Conservation (phyloP, 345 rosid species). For the Citropsis articulata region DNA sequence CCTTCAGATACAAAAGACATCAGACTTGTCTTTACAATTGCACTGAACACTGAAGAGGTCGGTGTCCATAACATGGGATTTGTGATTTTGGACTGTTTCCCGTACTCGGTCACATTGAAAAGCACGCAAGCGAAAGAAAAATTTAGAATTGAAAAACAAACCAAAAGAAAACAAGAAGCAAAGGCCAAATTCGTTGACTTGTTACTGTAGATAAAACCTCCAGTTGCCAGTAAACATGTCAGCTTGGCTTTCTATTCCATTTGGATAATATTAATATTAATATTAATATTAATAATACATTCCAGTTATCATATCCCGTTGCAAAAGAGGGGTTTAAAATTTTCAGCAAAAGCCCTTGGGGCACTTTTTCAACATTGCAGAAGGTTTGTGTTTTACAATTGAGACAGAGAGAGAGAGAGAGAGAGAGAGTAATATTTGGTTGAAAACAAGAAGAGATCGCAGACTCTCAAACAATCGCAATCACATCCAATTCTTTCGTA, state of each 20-base stretch:
- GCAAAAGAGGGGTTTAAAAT: background rate
- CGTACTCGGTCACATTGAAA: background rate
- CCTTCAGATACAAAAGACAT: background rate
- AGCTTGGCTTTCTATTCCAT: background rate
- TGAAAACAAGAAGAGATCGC: background rate
- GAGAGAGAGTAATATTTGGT: background rate
- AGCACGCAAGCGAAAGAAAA: background rate
- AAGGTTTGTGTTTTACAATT: background rate
- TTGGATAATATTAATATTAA: background rate
- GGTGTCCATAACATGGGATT: slow-evolving; percentile 20
- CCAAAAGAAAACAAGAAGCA: background rate
- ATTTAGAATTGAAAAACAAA: background rate
- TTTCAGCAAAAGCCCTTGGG: slow-evolving; percentile 4
- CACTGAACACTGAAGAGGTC: slow-evolving; percentile 9
- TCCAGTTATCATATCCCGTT: background rate
- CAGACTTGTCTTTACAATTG: background rate
- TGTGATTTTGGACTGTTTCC: slow-evolving; percentile 4
- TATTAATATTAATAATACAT: too few relatives aligned
- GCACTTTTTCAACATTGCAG: background rate
- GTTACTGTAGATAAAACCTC: slow-evolving; percentile 28
- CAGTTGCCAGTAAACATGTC: slow-evolving; percentile 27
- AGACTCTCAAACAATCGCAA: background rate
- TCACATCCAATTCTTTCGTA: background rate
- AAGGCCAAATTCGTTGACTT: slow-evolving; percentile 29
- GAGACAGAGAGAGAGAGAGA: background rate